phyloP scores from a whole-genome alignment of 2,329 filamentous ascomycete species.

The Leptographium radiaticola region DNA sequence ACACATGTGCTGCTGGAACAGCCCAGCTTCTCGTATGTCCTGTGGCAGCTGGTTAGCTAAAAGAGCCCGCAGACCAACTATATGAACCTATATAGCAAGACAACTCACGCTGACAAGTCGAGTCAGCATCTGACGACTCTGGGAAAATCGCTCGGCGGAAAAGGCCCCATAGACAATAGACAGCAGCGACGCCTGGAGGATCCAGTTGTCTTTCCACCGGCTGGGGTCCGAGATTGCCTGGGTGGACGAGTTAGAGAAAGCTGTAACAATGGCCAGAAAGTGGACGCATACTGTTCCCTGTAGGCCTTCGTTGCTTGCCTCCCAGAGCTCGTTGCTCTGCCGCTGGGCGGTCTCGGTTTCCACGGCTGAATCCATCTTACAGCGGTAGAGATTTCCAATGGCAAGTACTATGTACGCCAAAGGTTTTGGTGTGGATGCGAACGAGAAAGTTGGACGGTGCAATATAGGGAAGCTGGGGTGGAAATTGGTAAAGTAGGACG shows the following conservation, averaged over 20 bases:
- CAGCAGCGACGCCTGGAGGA: constrained; percentile 2
- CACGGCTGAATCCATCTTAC: neutral
- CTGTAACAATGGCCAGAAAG: too few species aligned
- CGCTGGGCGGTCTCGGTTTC: neutral
- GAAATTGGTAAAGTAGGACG: neutral
- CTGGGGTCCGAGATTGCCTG: constrained; percentile 3
- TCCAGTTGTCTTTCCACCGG: constrained; percentile 3
- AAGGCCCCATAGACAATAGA: constrained; percentile 4
- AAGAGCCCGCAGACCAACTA: neutral
- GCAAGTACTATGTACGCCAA: constrained; percentile 1
- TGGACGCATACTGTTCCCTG: neutral
- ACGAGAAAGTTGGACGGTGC: constrained; percentile 1
- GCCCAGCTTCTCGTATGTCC: constrained; percentile 1
- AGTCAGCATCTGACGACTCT: constrained; percentile 3
- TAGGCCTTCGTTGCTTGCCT: neutral
- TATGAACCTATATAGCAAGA: neutral
- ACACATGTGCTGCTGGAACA: constrained; percentile 3
- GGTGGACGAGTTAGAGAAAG: neutral
- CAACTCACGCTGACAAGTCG: neutral
- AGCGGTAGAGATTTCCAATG: constrained; percentile 4
- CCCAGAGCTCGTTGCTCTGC: constrained; percentile 4
- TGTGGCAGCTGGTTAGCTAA: neutral
- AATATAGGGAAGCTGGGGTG: neutral
- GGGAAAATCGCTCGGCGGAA: neutral
- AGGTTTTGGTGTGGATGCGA: neutral